Evolutionary conservation across 805 yeast genomes (phyloP).

Genomic region (Kuraishia floccosa): DNA sequence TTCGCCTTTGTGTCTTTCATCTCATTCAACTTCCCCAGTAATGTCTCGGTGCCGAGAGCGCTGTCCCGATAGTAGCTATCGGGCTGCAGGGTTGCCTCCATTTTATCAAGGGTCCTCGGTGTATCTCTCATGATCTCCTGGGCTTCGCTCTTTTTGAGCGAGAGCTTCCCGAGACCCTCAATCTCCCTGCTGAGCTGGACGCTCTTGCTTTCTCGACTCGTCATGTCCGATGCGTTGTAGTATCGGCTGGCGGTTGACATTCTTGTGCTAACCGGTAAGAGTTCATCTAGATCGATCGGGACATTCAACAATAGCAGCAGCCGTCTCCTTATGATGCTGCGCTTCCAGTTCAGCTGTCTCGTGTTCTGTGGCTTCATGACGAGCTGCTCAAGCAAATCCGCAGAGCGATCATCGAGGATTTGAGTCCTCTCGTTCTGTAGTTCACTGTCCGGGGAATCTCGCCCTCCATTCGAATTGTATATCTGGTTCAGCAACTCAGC

Average conservation of each 20-base stretch:
- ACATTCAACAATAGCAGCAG: slow-evolving; percentile 56
- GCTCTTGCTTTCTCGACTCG: no score
- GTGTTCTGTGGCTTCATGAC: no score
- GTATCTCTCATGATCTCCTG: slow-evolving; percentile 12
- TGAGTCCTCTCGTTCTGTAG: no score
- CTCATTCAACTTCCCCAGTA: slow-evolving; percentile 25
- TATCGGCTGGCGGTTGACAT: not conserved
- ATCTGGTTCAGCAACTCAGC: no score
- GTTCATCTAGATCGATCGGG: slow-evolving; percentile 61
- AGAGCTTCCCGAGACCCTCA: slow-evolving; percentile 10
- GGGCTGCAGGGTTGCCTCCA: slow-evolving; percentile 13
- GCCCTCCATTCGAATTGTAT: no score
- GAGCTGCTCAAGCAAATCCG: no score
- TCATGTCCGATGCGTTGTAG: not conserved
- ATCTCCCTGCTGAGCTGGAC: slow-evolving; percentile 3
- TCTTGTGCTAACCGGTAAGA: slow-evolving; percentile 14
- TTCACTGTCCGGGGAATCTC: no score
- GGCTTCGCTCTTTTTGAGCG: no score
- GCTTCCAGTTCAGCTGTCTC: no score
- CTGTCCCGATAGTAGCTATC: slow-evolving; percentile 9
- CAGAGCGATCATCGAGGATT: no score
- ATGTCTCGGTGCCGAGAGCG: slow-evolving; percentile 21
- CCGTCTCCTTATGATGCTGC: slow-evolving; percentile 52
- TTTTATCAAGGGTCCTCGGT: slow-evolving; percentile 9
- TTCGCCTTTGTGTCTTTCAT: slow-evolving; percentile 24